Base-by-base conservation (phyloP, 2,329 filamentous ascomycete genomes). In the Botrytis medusae region DNA sequence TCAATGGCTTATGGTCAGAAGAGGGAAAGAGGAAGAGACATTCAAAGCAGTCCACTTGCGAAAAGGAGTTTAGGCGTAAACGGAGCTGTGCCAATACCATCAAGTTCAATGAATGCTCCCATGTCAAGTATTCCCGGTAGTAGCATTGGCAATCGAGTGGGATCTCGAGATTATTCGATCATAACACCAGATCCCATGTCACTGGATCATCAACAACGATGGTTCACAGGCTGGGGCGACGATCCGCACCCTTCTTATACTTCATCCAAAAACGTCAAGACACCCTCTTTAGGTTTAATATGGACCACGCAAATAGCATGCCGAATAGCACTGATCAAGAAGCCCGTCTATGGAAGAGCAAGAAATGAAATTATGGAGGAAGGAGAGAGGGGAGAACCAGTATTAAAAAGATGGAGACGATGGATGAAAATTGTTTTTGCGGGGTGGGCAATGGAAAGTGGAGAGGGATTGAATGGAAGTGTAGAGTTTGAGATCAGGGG, bases 161-260 rank as follows among this genome's bases (percentile, higher is more conserved):
- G 2, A 54, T 42, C 40, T 10, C 68, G 59, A 69, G 42, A 70
- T 25, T 63, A 76, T 20, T 74, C 75, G 44, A 63, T 62, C 60
- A 73, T 79, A 77, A 80, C 82, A 81, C 82, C 79, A 74, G 86
- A 89, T 20, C 89, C 91, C 0, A 85, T 98, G 54, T 87, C 89
- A 46, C 88, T 98, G 14, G 91, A 97, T 78, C 93, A 98, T 82
- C 95, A 98, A 82, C 94, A 98, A 81, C 89, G 93, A 61, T 98
- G 95, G 89, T 97, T 98, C 83, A 97, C 95, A 6, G 95, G 96
- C 76, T 98, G 96, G 95, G 94, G 95, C 34, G 93, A 97, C 81
- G 86, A 90, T 72, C 84, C 86, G 25, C 78, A 82, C 40, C 71
- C 71, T 4, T 72, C 71, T 3, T 69, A 57, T 20, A 77, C 77